A percentile compares a stretch with the other conserved stretches of the same genome.
These are phyloP conservation scores for Nakazawaea anatomiae DNA, from an alignment of 805 yeast genomes.

Conservation along the genomic window DNA sequence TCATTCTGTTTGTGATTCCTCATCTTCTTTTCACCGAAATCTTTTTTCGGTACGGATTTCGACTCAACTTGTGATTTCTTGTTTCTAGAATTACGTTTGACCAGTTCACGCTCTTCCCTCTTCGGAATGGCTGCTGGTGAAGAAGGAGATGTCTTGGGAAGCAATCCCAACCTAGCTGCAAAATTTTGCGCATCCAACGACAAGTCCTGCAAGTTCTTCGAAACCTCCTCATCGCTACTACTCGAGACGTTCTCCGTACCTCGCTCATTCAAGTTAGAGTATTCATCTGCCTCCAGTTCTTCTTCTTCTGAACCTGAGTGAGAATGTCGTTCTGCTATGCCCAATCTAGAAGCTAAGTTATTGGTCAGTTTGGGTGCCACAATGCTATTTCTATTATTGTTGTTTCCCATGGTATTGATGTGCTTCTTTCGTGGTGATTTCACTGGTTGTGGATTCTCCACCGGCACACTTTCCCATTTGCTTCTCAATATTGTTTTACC, in stretches of 20 bases:
- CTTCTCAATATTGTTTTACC: neutral
- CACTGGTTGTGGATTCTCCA: neutral
- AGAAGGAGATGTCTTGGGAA: neutral
- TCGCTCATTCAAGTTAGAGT: neutral
- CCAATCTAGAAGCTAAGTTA: neutral
- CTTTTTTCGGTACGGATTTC: too few species aligned
- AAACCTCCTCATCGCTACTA: neutral
- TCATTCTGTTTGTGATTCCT: too few species aligned
- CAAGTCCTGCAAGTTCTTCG: neutral
- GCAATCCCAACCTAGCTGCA: constrained; percentile 9
- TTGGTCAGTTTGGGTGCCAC: neutral
- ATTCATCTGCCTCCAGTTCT: constrained; percentile 1
- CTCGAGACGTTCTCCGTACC: neutral
- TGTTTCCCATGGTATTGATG: neutral
- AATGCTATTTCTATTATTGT: neutral
- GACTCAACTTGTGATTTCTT: neutral
- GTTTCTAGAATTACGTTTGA: neutral
- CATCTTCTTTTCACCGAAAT: too few species aligned
- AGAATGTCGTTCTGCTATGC: neutral
- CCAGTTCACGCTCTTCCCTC: neutral
- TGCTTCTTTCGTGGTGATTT: neutral
- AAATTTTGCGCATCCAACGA: constrained; percentile 8
- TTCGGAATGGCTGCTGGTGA: neutral
- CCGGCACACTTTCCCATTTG: neutral
- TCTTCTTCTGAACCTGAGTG: constrained; percentile 2